phyloP scores from a whole-genome alignment of 345 rosid genomes.

The Balakata baccata region DNA sequence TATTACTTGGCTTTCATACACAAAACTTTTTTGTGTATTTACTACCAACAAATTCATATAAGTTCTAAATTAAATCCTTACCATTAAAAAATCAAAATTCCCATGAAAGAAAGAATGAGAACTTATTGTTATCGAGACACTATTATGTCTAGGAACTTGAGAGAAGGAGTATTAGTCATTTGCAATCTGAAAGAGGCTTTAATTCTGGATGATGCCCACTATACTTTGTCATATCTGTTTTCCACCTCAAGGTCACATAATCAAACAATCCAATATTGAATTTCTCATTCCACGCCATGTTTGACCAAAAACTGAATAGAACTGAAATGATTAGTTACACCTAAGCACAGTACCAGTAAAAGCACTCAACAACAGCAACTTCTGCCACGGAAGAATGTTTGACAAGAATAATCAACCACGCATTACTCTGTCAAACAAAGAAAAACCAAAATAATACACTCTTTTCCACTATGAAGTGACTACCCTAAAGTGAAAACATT shows the following conservation, averaged over 20 bases:
- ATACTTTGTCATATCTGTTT: neutral
- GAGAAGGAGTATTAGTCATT: neutral
- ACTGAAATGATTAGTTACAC: neutral
- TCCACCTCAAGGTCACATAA: neutral
- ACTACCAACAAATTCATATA: no score
- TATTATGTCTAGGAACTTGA: neutral
- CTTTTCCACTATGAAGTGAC: neutral
- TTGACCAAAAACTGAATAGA: neutral
- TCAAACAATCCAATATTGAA: neutral
- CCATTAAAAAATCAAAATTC: neutral
- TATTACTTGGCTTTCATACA: no score
- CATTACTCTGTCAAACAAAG: neutral
- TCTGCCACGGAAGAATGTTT: neutral
- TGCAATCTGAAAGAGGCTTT: neutral
- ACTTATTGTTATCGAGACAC: no score
- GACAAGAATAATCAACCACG: neutral
- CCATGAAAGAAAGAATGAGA: neutral
- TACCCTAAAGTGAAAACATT: neutral
- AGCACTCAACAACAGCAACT: neutral
- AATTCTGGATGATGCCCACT: neutral
- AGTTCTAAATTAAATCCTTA: no score
- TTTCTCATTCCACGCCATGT: neutral
- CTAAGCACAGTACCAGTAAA: neutral
- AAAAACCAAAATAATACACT: neutral
- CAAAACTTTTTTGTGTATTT: no score